Evolutionary conservation across 2,329 filamentous ascomycete species (phyloP).

Genomic region (Davidsoniella virescens): DNA sequence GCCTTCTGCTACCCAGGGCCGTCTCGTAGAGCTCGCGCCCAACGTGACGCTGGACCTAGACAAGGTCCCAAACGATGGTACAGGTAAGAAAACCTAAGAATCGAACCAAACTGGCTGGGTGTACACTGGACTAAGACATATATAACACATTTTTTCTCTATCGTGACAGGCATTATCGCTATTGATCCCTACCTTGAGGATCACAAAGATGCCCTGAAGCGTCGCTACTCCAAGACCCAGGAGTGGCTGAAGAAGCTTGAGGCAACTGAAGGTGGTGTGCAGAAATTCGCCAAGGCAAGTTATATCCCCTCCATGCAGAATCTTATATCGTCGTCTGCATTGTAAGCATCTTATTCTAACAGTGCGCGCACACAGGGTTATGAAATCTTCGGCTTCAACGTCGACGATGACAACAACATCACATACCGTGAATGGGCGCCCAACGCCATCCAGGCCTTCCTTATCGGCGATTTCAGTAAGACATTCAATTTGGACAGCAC

Average conservation of each 20-base stretch:
- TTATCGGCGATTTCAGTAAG: conserved; percentile 90
- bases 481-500: conserved; percentile 8
- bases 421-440: conserved; percentile 93
- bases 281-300: conserved; percentile 70
- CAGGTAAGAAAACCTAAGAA: conserved; percentile 34
- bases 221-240: conserved; percentile 63
- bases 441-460: conserved; percentile 65
- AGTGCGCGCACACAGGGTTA: conserved; percentile 42
- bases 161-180: conserved; percentile 54
- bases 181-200: conserved; percentile 83
- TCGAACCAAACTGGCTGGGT: not conserved
- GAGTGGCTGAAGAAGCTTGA: conserved; percentile 77
- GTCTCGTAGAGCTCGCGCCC: conserved; percentile 11
- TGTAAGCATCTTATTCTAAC: not conserved
- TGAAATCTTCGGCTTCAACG: conserved; percentile 74
- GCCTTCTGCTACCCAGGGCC: conserved; percentile 9
- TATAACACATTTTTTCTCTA: not conserved
- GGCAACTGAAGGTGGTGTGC: conserved; percentile 70
- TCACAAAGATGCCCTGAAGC: conserved; percentile 61
- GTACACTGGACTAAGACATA: not conserved
- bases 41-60: conserved; percentile 12
- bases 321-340: not conserved
- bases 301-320: not conserved
- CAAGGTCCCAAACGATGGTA: conserved; percentile 47
- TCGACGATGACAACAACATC: conserved; percentile 68